Evolutionary conservation across 148 eudicot species (phyloP).

Genomic region (Diospyros kaki): DNA sequence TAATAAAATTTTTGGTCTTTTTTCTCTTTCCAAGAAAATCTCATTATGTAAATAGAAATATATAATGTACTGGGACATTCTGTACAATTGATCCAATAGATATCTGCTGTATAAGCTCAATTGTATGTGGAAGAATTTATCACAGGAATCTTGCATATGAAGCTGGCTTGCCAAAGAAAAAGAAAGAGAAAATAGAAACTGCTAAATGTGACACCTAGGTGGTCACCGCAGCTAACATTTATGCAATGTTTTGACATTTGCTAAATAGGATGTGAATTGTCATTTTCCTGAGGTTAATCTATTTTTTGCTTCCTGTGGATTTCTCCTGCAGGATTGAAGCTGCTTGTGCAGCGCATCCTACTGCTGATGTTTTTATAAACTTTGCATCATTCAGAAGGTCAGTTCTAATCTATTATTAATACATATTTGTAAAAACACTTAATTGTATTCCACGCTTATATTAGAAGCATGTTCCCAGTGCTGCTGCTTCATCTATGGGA

Average conservation of each 20-base stretch:
- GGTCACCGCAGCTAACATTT: background rate
- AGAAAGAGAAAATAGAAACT: too few species aligned
- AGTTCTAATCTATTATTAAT: background rate
- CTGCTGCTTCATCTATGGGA: conserved; percentile 86
- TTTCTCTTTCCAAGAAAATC: background rate
- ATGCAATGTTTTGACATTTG: background rate
- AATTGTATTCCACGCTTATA: background rate
- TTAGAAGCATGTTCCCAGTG: conserved; percentile 44
- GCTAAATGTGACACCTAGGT: background rate
- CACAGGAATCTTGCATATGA: background rate
- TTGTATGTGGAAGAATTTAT: background rate
- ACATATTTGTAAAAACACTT: background rate
- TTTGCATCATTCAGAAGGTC: conserved; percentile 98
- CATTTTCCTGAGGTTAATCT: background rate
- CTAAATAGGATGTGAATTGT: background rate
- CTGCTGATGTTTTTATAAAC: conserved; percentile 97
- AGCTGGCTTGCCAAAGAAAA: background rate
- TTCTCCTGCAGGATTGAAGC: conserved; percentile 70
- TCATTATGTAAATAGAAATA: background rate
- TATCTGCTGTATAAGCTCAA: background rate
- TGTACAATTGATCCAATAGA: background rate
- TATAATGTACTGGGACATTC: background rate
- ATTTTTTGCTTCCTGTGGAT: conserved; percentile 7
- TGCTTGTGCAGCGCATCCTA: conserved; percentile 93
- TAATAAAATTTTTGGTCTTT: too few species aligned